These are phyloP conservation scores for Zymoseptoria ardabiliae DNA, from an alignment of 2,329 filamentous ascomycete species.

Conservation along the genomic window DNA sequence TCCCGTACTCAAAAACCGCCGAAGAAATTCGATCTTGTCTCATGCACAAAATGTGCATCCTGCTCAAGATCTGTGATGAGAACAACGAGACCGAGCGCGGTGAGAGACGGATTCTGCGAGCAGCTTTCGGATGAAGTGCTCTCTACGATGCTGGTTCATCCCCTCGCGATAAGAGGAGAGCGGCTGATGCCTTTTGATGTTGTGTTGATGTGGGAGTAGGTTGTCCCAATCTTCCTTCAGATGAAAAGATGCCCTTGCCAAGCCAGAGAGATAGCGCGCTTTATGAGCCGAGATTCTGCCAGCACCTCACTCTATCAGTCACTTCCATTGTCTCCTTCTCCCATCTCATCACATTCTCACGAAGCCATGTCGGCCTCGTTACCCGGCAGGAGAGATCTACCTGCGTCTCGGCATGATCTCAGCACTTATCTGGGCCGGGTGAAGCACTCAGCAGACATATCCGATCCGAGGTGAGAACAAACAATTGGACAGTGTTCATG, in stretches of 20 bases:
- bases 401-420: constrained; percentile 86
- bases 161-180: background rate
- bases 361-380: constrained; percentile 52
- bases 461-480: constrained; percentile 80
- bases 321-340: background rate
- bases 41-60: constrained; percentile 17
- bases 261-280: background rate
- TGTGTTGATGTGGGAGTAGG: background rate
- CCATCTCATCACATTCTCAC: background rate
- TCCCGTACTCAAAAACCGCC: constrained; percentile 28
- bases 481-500: background rate
- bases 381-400: constrained; percentile 68
- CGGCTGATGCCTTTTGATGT: background rate
- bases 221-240: background rate
- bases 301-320: background rate
- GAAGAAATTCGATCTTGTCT: constrained; percentile 23
- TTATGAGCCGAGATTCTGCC: background rate
- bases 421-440: constrained; percentile 93
- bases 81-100: constrained; percentile 26
- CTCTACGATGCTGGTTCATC: background rate
- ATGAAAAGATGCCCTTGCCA: background rate
- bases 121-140: background rate
- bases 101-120: constrained; percentile 17
- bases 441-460: constrained; percentile 77
- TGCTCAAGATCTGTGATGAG: constrained; percentile 25